phyloP scores from a whole-genome alignment of 2,329 filamentous ascomycete genomes.

The Cladophialophora psammophila region DNA sequence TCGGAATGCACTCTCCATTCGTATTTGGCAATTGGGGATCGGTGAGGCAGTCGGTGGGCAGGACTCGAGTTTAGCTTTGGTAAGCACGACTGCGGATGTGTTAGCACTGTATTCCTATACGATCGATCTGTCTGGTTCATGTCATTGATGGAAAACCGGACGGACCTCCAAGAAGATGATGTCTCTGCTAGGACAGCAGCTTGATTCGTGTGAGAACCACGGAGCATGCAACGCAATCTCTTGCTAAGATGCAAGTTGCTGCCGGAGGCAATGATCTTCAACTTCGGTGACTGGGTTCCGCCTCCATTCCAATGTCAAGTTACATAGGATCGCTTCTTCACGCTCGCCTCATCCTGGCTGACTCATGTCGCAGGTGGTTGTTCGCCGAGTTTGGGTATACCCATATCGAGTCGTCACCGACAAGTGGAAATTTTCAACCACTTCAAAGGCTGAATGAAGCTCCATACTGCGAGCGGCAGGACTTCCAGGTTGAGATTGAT shows the following conservation, averaged over 20 bases:
- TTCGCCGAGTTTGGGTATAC: background rate
- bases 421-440: background rate
- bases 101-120: background rate
- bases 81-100: background rate
- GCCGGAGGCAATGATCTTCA: background rate
- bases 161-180: background rate
- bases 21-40: background rate
- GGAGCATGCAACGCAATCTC: slow-evolving; percentile 1
- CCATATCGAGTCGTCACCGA: background rate
- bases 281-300: background rate
- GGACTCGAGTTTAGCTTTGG: background rate
- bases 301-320: background rate
- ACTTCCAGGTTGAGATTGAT: background rate
- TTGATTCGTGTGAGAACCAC: background rate
- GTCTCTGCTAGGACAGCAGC: background rate
- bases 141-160: background rate
- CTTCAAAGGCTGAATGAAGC: background rate
- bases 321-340: background rate
- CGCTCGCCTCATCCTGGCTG: slow-evolving; percentile 4
- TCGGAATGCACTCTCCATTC: background rate
- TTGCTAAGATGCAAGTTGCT: background rate
- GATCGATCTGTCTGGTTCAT: background rate
- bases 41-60: background rate
- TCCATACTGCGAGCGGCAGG: background rate
- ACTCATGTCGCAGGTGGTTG: slow-evolving; percentile 15